phyloP scores from a whole-genome alignment of 2,329 filamentous ascomycete genomes.

The Cladorrhinum sp. region DNA sequence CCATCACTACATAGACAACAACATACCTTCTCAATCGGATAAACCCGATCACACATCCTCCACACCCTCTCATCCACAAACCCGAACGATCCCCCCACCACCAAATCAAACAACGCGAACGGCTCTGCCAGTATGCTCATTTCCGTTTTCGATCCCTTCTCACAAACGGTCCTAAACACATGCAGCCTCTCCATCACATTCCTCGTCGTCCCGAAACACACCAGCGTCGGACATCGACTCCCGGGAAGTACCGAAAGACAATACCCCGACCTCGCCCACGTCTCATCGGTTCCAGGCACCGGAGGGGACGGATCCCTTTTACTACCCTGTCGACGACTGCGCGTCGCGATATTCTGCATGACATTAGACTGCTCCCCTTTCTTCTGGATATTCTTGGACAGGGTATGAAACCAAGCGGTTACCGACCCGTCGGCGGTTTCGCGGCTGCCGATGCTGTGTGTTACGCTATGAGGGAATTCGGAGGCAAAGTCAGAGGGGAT shows the following conservation, averaged over 20 bases:
- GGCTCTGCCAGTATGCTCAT: constrained; percentile 17
- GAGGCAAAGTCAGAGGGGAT: constrained; percentile 33
- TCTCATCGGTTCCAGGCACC: constrained; percentile 9
- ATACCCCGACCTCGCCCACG: constrained; percentile 16
- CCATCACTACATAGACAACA: neutral
- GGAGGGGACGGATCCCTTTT: neutral
- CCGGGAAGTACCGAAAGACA: constrained; percentile 14
- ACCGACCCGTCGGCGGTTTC: constrained; percentile 26
- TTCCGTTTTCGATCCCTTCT: neutral
- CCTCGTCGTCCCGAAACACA: constrained; percentile 20
- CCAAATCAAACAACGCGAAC: constrained; percentile 22
- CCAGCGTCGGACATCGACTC: constrained; percentile 11
- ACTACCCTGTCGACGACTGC: neutral
- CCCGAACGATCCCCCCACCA: constrained; percentile 25
- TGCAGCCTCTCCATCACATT: neutral
- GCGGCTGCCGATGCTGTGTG: constrained; percentile 34
- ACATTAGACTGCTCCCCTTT: constrained; percentile 22
- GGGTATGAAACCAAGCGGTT: constrained; percentile 36
- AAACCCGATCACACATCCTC: constrained; percentile 22
- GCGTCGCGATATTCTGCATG: neutral
- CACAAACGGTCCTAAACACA: neutral
- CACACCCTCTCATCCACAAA: constrained; percentile 24
- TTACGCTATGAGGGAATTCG: constrained; percentile 32
- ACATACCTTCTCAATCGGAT: constrained; percentile 21
- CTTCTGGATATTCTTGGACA: constrained; percentile 32